phyloP scores from a whole-genome alignment of 2,329 filamentous ascomycete species.

The Diaporthe destruens region DNA sequence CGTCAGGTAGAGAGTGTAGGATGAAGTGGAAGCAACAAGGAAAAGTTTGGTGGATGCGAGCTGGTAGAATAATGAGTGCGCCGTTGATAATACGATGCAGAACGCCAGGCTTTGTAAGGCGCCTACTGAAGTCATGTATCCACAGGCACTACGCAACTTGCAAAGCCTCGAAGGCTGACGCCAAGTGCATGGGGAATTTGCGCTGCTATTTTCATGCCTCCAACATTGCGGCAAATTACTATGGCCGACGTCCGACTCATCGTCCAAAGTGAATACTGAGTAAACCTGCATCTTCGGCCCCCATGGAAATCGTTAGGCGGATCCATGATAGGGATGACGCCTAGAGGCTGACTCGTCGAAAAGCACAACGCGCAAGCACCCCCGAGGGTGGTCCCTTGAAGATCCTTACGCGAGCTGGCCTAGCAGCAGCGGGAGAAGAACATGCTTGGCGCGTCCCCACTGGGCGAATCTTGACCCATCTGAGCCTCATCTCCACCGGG shows the following conservation, averaged over 20 bases:
- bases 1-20: conserved; percentile 20
- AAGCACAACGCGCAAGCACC: conserved; percentile 29
- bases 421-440: not conserved
- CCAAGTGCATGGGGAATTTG: not conserved
- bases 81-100: not conserved
- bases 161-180: conserved; percentile 7
- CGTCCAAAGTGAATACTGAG: not conserved
- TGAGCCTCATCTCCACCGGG: not conserved
- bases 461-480: conserved; percentile 9
- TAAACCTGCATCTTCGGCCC: not conserved
- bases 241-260: conserved; percentile 11
- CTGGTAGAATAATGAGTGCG: not conserved
- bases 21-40: not conserved
- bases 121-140: conserved; percentile 23
- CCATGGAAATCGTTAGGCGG: not conserved
- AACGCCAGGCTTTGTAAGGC: not conserved
- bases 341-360: conserved; percentile 21
- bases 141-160: conserved; percentile 5
- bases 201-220: conserved; percentile 22
- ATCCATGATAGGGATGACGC: conserved; percentile 30
- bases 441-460: conserved; percentile 8
- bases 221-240: not conserved
- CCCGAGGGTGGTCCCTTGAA: no score
- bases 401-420: not conserved
- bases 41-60: not conserved